phyloP scores from a whole-genome alignment of 2,329 filamentous ascomycete species.

The Monilinia fructigena region DNA sequence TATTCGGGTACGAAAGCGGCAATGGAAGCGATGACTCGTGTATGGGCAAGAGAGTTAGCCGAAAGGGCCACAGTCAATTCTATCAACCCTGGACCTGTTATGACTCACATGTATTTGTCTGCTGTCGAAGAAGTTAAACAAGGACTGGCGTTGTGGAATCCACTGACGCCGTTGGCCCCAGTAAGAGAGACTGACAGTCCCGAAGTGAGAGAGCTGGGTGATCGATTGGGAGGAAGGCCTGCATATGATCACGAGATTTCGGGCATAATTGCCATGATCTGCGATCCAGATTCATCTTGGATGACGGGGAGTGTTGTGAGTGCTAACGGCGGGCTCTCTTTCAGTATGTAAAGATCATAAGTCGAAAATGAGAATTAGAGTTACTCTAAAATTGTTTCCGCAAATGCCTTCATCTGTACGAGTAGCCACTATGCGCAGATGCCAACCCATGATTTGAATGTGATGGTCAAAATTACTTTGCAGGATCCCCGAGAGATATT shows the following conservation, averaged over 20 bases:
- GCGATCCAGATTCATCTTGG: conserved; percentile 20
- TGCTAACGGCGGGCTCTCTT: conserved; percentile 15
- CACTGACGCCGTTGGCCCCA: conserved; percentile 35
- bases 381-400: not conserved
- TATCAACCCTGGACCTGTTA: conserved; percentile 20
- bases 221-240: conserved; percentile 29
- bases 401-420: not conserved
- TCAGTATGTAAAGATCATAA: conserved; percentile 6
- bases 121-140: conserved; percentile 58
- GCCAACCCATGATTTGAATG: not conserved
- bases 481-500: not conserved
- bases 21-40: conserved; percentile 60
- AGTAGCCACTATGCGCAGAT: not conserved
- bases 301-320: conserved; percentile 14
- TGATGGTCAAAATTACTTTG: not conserved
- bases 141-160: conserved; percentile 58
- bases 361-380: not conserved
- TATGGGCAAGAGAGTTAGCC: conserved; percentile 19
- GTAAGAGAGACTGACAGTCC: conserved; percentile 18
- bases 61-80: conserved; percentile 17
- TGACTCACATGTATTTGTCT: conserved; percentile 24
- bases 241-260: conserved; percentile 25
- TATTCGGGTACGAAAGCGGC: conserved; percentile 65
- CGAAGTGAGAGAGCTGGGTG: conserved; percentile 21
- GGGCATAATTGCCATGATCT: conserved; percentile 21